Conservation (phyloP, 495 filamentous ascomycete genomes). For the Neurospora sp. region DNA sequence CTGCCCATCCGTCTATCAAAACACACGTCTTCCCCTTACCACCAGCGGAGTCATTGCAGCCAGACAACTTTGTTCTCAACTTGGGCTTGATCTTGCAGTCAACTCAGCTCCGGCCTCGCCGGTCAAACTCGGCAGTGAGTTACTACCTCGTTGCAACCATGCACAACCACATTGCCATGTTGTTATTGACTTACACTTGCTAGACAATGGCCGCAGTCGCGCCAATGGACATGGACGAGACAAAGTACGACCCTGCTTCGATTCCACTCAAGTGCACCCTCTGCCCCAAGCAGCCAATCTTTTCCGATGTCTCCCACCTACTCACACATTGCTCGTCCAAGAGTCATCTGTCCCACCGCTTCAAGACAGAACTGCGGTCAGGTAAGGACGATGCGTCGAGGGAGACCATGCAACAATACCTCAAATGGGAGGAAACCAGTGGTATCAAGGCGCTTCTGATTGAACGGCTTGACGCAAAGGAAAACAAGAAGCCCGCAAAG, state of each 20-base stretch:
- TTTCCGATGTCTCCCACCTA: constrained; percentile 81
- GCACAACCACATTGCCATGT: background rate
- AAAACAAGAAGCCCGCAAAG: constrained; percentile 43
- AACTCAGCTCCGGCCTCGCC: background rate
- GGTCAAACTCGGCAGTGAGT: constrained; percentile 10
- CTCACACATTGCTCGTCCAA: constrained; percentile 84
- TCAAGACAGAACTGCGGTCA: constrained; percentile 59
- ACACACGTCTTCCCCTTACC: background rate
- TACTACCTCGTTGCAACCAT: background rate
- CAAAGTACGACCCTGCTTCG: background rate
- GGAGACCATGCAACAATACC: constrained; percentile 46
- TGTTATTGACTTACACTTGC: constrained; percentile 11
- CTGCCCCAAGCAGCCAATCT: constrained; percentile 64
- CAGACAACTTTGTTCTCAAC: background rate
- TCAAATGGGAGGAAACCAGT: constrained; percentile 58
- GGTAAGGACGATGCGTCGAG: constrained; percentile 42
- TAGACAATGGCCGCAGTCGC: constrained; percentile 27
- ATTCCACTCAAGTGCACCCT: constrained; percentile 67
- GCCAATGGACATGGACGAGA: constrained; percentile 16
- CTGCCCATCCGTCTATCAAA: background rate
- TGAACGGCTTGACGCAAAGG: constrained; percentile 61
- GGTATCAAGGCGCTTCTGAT: constrained; percentile 56
- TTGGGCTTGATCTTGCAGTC: constrained; percentile 12
- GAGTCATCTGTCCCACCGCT: constrained; percentile 64
- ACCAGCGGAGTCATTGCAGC: background rate